Conservation (phyloP, 345 rosid genomes). For the Citrus sp. region DNA sequence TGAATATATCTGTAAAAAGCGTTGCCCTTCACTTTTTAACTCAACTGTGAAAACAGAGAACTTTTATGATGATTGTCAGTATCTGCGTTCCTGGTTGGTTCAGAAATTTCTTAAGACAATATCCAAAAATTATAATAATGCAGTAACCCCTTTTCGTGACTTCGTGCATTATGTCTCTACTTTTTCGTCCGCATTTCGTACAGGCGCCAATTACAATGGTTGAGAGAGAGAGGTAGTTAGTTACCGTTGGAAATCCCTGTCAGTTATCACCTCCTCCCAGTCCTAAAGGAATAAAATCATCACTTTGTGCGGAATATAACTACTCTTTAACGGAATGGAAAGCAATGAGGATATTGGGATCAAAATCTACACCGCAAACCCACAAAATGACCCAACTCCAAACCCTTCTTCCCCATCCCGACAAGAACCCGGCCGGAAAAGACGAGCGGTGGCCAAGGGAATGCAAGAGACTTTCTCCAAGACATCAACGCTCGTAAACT, state of each 20-base stretch:
- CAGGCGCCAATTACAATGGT: neutral
- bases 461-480: conserved; percentile 42
- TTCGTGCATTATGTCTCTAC: neutral
- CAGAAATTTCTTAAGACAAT: neutral
- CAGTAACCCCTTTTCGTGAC: neutral
- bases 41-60: neutral
- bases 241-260: neutral
- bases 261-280: neutral
- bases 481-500: conserved; percentile 40
- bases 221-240: neutral
- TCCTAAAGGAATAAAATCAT: neutral
- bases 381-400: neutral
- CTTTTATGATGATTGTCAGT: neutral
- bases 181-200: neutral
- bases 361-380: conserved; percentile 35
- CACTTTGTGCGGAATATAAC: neutral
- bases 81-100: neutral
- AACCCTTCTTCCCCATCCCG: neutral
- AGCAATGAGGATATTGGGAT: conserved; percentile 25
- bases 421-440: conserved; percentile 20
- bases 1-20: neutral
- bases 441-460: conserved; percentile 42
- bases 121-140: neutral
- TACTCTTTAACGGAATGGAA: neutral
- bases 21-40: neutral